These are phyloP conservation scores for Ophiostoma ulmi DNA, from an alignment of 2,329 filamentous ascomycete species.

Conservation along the genomic window DNA sequence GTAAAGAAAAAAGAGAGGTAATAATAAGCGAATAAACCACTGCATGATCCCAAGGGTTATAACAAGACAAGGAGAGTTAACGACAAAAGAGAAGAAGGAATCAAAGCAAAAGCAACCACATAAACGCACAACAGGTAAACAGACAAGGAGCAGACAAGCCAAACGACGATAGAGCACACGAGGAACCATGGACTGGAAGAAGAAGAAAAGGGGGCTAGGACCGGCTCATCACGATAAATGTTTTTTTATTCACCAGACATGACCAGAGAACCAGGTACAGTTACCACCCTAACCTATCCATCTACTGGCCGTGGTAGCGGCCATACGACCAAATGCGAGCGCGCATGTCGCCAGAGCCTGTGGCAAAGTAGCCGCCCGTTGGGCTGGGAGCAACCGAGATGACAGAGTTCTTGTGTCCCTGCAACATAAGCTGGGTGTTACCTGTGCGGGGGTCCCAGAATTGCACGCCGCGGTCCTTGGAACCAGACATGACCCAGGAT, in stretches of 20 bases:
- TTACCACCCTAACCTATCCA: background rate
- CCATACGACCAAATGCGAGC: slow-evolving; percentile 93
- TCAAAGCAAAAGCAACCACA: background rate
- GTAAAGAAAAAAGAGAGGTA: background rate
- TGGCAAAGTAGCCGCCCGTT: slow-evolving; percentile 82
- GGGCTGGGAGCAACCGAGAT: slow-evolving; percentile 96
- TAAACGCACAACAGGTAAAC: slow-evolving; percentile 10
- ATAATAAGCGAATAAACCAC: slow-evolving; percentile 14
- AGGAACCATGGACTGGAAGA: background rate
- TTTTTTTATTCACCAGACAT: background rate
- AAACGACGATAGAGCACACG: slow-evolving; percentile 23
- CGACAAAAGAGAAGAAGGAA: slow-evolving; percentile 17
- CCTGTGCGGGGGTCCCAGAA: slow-evolving; percentile 97
- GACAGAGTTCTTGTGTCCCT: slow-evolving; percentile 98
- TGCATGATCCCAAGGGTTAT: slow-evolving; percentile 14
- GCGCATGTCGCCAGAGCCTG: slow-evolving; percentile 94
- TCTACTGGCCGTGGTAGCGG: slow-evolving; percentile 31
- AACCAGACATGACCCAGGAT: slow-evolving; percentile 93
- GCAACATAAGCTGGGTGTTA: slow-evolving; percentile 93
- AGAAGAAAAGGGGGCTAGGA: background rate
- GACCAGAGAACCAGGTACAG: background rate
- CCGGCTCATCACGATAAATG: background rate
- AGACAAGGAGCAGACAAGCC: background rate
- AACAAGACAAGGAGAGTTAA: slow-evolving; percentile 13
- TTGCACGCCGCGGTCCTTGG: slow-evolving; percentile 94